A percentile compares a stretch with the other conserved stretches of the same genome.
These are phyloP conservation scores for Multifurca ochricompacta DNA, from an alignment of 768 basidiomycete genomes.

Conservation along the genomic window DNA sequence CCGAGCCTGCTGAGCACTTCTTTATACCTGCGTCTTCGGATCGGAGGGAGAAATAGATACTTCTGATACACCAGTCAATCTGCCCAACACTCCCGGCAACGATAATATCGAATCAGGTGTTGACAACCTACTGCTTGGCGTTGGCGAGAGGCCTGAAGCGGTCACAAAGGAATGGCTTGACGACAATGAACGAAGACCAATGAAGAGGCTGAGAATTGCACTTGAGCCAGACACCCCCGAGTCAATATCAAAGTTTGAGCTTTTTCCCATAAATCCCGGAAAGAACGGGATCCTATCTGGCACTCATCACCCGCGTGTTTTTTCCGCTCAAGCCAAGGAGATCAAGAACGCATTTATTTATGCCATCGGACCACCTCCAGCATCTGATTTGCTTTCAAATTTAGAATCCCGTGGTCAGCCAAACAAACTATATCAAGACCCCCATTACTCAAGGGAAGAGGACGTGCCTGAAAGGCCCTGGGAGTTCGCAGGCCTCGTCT, in stretches of 20 bases:
- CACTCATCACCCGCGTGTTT: conserved; percentile 10
- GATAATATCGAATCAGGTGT: background rate
- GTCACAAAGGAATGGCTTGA: conserved; percentile 4
- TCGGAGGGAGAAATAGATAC: conserved; percentile 5
- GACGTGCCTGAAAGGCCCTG: conserved; percentile 65
- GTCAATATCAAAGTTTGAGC: background rate
- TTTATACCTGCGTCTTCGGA: conserved; percentile 6
- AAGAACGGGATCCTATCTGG: background rate
- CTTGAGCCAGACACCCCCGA: background rate
- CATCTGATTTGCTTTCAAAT: conserved; percentile 37
- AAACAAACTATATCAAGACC: conserved; percentile 60
- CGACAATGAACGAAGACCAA: conserved; percentile 11
- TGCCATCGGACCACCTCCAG: conserved; percentile 41
- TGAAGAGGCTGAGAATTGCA: conserved; percentile 12
- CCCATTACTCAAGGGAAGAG: conserved; percentile 64
- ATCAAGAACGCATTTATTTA: conserved; percentile 41
- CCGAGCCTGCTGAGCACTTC: background rate
- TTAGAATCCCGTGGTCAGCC: conserved; percentile 44
- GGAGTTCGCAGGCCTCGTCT: conserved; percentile 77
- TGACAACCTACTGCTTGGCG: background rate
- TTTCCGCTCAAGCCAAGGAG: conserved; percentile 16
- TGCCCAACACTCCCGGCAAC: background rate
- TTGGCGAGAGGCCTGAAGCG: conserved; percentile 1
- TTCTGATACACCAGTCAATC: background rate
- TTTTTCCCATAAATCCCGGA: background rate